Conservation (phyloP, 2,329 filamentous ascomycete genomes). For the Penicillium brevicompactum region DNA sequence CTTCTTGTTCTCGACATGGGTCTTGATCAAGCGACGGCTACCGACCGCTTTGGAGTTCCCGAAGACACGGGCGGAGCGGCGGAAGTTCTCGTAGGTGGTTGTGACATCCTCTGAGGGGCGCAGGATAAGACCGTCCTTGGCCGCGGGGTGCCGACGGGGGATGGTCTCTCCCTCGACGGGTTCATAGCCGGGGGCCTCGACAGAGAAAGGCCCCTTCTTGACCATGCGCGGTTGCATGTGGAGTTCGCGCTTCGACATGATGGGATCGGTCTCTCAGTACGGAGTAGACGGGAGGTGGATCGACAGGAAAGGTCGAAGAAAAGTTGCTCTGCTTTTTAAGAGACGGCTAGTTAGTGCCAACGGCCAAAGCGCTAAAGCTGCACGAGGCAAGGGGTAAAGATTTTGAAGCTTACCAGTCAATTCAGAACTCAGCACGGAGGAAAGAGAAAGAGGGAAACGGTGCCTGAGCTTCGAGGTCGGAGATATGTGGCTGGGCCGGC, state of each 20-base stretch:
- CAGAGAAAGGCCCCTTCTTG: constrained; percentile 72
- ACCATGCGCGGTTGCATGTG: constrained; percentile 53
- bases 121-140: constrained; percentile 69
- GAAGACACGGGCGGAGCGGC: constrained; percentile 65
- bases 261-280: constrained; percentile 10
- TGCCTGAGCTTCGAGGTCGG: not conserved
- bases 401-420: constrained; percentile 5
- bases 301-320: constrained; percentile 6
- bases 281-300: constrained; percentile 1
- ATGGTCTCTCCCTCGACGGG: constrained; percentile 80
- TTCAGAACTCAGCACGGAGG: not conserved
- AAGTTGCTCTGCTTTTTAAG: constrained; percentile 14
- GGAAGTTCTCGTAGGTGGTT: constrained; percentile 79
- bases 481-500: constrained; percentile 18
- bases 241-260: constrained; percentile 37
- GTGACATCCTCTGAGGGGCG: constrained; percentile 68
- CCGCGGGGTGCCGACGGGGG: constrained; percentile 71
- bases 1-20: constrained; percentile 84
- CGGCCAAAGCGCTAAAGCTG: not conserved
- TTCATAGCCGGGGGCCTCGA: constrained; percentile 69
- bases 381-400: not conserved
- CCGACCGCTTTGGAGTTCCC: constrained; percentile 68
- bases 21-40: constrained; percentile 71
- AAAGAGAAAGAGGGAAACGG: constrained; percentile 3
- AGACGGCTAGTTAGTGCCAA: constrained; percentile 7